Conservation (phyloP, 164 flowering plant genomes). For the Nelumbo lutea region DNA sequence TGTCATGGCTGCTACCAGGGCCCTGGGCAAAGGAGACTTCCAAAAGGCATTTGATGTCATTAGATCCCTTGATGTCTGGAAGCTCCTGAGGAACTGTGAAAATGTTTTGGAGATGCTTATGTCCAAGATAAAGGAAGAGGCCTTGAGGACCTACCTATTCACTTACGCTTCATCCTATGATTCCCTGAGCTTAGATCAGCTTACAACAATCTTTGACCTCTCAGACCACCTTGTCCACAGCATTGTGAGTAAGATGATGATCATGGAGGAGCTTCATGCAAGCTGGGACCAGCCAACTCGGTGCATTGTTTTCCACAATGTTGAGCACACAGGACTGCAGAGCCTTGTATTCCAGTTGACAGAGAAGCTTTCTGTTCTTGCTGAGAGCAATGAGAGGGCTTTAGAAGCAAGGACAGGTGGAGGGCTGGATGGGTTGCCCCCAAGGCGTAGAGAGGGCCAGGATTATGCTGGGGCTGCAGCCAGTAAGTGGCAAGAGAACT, state of each 20-base stretch:
- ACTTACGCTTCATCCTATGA: constrained; percentile 61
- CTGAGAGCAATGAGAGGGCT: constrained; percentile 90
- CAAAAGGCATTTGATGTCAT: constrained; percentile 65
- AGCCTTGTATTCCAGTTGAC: constrained; percentile 73
- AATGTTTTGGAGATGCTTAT: constrained; percentile 67
- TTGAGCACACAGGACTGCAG: constrained; percentile 68
- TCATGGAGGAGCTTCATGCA: constrained; percentile 81
- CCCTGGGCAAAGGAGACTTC: constrained; percentile 72
- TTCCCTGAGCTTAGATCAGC: constrained; percentile 70
- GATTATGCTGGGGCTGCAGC: constrained; percentile 52
- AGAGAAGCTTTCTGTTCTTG: constrained; percentile 72
- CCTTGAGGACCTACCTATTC: constrained; percentile 80
- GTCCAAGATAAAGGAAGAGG: constrained; percentile 89
- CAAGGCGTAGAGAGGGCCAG: constrained; percentile 68
- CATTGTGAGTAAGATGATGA: constrained; percentile 89
- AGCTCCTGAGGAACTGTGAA: constrained; percentile 60
- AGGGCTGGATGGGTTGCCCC: constrained; percentile 58
- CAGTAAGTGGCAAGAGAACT: constrained; percentile 73
- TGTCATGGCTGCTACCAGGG: constrained; percentile 87
- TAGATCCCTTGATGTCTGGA: constrained; percentile 78
- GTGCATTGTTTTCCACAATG: constrained; percentile 70
- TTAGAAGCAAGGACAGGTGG: constrained; percentile 69
- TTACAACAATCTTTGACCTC: constrained; percentile 76
- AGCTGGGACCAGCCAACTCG: constrained; percentile 91
- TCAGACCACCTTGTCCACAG: constrained; percentile 50